Percentiles rank a stretch among this genome's conserved stretches.
Conservation (phyloP, 495 filamentous ascomycete genomes). For the Penicillium longicatenatum region DNA sequence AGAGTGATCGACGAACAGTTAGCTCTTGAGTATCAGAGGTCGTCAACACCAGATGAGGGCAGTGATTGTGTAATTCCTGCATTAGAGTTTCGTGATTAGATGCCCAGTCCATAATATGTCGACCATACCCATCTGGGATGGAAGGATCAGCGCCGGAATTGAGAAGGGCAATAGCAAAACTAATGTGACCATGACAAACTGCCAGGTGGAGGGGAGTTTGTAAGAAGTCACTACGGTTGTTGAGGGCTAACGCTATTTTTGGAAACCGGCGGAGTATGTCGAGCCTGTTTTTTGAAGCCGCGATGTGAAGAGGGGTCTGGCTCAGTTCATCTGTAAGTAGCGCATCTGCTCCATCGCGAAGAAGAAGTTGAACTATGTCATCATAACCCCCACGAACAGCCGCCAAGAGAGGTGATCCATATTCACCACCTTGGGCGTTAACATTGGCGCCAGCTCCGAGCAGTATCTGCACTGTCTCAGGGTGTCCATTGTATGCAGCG, state of each 20-base stretch:
- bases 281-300: not conserved
- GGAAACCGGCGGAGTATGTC: conserved; percentile 1
- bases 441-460: not conserved
- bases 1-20: conserved; percentile 7
- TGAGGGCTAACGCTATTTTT: conserved; percentile 6
- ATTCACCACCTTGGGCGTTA: conserved; percentile 5
- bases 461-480: conserved; percentile 1
- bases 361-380: conserved; percentile 1
- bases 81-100: conserved; percentile 1
- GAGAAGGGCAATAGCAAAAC: conserved; percentile 6
- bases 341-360: conserved; percentile 2
- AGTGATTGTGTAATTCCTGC: conserved; percentile 3
- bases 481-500: not conserved
- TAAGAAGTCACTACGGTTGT: conserved; percentile 1
- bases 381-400: not conserved
- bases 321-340: not conserved
- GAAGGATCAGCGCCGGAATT: conserved; percentile 9
- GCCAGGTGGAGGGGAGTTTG: conserved; percentile 12
- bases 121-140: conserved; percentile 8
- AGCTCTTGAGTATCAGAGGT: conserved; percentile 4
- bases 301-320: conserved; percentile 6
- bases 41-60: conserved; percentile 6
- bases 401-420: conserved; percentile 1
- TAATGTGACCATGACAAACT: conserved; percentile 7
- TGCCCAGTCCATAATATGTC: conserved; percentile 16